These are phyloP conservation scores for Nemania sp. DNA, from an alignment of 2,329 filamentous ascomycete genomes.

Conservation along the genomic window DNA sequence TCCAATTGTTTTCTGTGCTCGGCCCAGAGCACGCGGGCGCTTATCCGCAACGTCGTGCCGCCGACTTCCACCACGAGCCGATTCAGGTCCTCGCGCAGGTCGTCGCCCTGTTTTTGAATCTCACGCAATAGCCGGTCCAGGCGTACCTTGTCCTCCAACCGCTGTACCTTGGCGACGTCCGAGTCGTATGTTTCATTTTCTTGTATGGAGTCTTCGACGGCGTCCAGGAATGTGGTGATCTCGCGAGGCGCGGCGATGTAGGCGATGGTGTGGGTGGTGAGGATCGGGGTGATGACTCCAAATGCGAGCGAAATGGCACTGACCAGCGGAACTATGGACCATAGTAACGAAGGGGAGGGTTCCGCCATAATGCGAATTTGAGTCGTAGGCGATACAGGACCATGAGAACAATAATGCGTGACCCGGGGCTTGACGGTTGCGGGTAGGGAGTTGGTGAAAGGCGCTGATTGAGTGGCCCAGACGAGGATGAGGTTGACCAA, in stretches of 20 bases:
- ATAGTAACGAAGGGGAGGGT: conserved; percentile 54
- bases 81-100: conserved; percentile 64
- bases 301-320: conserved; percentile 62
- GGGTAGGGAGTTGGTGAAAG: conserved; percentile 7
- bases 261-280: conserved; percentile 57
- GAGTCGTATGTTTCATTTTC: conserved; percentile 68
- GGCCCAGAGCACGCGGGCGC: conserved; percentile 63
- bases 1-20: conserved; percentile 58
- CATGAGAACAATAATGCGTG: conserved; percentile 23
- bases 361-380: conserved; percentile 50
- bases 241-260: conserved; percentile 64
- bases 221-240: conserved; percentile 61
- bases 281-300: conserved; percentile 57
- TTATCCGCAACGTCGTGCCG: conserved; percentile 50
- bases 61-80: conserved; percentile 53
- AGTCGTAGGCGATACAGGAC: conserved; percentile 26
- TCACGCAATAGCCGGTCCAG: conserved; percentile 62
- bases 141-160: conserved; percentile 66
- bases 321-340: conserved; percentile 62
- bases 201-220: conserved; percentile 63
- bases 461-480: conserved; percentile 1
- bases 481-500: conserved; percentile 21
- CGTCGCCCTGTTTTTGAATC: conserved; percentile 64
- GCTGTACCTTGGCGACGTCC: conserved; percentile 61
- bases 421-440: conserved; percentile 27